Conservation (phyloP, 2,329 filamentous ascomycete genomes). For the Penicillium sp. region DNA sequence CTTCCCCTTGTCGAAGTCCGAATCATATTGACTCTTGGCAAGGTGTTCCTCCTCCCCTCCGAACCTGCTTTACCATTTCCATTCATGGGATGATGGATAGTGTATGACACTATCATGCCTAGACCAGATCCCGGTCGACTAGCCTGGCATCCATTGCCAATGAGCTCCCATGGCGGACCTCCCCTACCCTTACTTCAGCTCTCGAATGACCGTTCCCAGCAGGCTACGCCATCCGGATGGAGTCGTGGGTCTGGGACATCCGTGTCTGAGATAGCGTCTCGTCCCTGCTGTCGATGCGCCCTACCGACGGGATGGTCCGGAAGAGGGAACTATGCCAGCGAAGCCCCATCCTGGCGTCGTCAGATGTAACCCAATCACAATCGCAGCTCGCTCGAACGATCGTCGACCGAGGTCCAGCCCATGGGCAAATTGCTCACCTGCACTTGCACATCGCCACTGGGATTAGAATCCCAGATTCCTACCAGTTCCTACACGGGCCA, state of each 20-base stretch:
- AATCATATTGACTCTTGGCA: no score
- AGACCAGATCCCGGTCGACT: conserved; percentile 7
- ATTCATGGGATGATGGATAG: background rate
- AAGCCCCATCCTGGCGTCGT: conserved; percentile 3
- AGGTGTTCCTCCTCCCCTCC: background rate
- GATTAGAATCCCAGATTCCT: background rate
- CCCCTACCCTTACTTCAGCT: conserved; percentile 15
- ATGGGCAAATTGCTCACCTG: conserved; percentile 1
- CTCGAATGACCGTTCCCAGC: conserved; percentile 2
- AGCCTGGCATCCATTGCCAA: conserved; percentile 14
- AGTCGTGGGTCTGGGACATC: no score
- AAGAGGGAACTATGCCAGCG: conserved; percentile 7
- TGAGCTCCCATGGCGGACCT: conserved; percentile 8
- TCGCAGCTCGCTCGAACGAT: conserved; percentile 1
- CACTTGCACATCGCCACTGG: conserved; percentile 10
- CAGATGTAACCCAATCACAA: conserved; percentile 14
- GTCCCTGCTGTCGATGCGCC: background rate
- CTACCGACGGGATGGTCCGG: conserved; percentile 7
- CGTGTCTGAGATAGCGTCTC: no score
- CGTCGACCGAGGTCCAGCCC: conserved; percentile 1
- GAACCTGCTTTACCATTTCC: background rate
- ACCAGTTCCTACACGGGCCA: conserved; percentile 4
- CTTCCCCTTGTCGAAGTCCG: no score
- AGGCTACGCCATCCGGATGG: conserved; percentile 5
- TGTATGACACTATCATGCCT: conserved; percentile 19